Conservation (phyloP, 352 stramenopile species). For the Pythium oligandrum region DNA sequence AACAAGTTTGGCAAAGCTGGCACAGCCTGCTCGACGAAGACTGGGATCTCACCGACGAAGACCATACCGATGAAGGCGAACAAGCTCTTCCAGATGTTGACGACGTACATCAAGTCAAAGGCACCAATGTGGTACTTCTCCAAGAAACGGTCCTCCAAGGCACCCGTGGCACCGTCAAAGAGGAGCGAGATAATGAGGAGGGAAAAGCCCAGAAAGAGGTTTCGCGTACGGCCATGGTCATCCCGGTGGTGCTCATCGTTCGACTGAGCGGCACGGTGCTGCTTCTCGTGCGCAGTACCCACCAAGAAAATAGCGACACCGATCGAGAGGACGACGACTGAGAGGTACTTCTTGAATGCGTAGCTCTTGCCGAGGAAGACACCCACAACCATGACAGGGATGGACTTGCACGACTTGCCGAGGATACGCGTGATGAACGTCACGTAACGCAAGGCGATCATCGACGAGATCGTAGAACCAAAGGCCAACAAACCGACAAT, state of each 20-base stretch:
- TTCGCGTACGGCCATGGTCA: conserved; percentile 50
- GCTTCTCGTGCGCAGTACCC: conserved; percentile 68
- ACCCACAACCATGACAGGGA: conserved; percentile 81
- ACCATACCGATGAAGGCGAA: conserved; percentile 70
- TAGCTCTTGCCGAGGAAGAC: conserved; percentile 75
- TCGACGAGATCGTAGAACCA: conserved; percentile 75
- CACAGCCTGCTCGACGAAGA: conserved; percentile 55
- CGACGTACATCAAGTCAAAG: conserved; percentile 86
- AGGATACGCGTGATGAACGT: conserved; percentile 84
- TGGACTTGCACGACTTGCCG: conserved; percentile 87
- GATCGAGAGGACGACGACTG: conserved; percentile 62
- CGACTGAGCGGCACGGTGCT: conserved; percentile 34
- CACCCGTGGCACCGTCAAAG: conserved; percentile 75
- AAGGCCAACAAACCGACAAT: conserved; percentile 70
- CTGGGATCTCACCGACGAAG: conserved; percentile 57
- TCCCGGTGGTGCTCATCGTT: conserved; percentile 36
- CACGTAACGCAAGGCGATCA: conserved; percentile 80
- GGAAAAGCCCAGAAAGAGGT: conserved; percentile 61
- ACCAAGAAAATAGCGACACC: conserved; percentile 76
- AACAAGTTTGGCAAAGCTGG: conserved; percentile 60
- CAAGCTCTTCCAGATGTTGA: conserved; percentile 81
- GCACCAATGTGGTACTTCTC: conserved; percentile 75
- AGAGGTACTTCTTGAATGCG: conserved; percentile 77
- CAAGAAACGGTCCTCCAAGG: conserved; percentile 80
- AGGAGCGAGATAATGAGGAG: conserved; percentile 69